Evolutionary conservation across 352 stramenopile genomes (phyloP), one percentile per base, ranked within the genome.

Genomic region (Globisporangium ultimum): DNA sequence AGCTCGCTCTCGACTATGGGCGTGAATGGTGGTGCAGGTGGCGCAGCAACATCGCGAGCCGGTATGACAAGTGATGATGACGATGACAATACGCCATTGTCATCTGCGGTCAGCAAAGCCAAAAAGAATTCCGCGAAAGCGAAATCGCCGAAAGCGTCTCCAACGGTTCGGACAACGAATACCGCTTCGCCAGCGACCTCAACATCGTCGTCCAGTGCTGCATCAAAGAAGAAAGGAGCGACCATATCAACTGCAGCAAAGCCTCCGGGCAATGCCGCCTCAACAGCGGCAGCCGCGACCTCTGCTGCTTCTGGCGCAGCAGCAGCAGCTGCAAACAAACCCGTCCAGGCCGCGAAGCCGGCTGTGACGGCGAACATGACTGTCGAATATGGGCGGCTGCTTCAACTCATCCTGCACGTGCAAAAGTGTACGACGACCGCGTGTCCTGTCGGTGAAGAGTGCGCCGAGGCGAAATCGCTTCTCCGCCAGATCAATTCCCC

Each of bases 391-490:
- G 86, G 86, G 0, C 82, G 84, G n/a, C 41, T 95, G 47, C 61
- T 95, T 53, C 86, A 95, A 67, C 60, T 95, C 18, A 93, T 95
- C 67, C 57, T 95, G 24, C 86, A 95, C 61, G 84, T 93, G 1
- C 78, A 95, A 20, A 89, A 92, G 48, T 95, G 86, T 55, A 91
- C 70, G 40, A 72, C 66, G 2, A 70, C 68, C 7, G 54, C 61
- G 34, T 93, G 86, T 66, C 61, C 75, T 6, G 72, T 93, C 18
- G 84, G 84, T 12, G 72, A 88, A 71, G 84, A 92, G 20, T 95
- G 86, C 17, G 70, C 67, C 0, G 86, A 95, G 54, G 69, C 84
- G 1, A 95, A 93, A 67, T 36, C 74, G 6, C 72, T 93, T 18
- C 67, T 95, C 58, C 79, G 83, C 20, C 82, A 93, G 58, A 84